Conservation (phyloP, 768 basidiomycete genomes). For the Lactifluus subvellereus region DNA sequence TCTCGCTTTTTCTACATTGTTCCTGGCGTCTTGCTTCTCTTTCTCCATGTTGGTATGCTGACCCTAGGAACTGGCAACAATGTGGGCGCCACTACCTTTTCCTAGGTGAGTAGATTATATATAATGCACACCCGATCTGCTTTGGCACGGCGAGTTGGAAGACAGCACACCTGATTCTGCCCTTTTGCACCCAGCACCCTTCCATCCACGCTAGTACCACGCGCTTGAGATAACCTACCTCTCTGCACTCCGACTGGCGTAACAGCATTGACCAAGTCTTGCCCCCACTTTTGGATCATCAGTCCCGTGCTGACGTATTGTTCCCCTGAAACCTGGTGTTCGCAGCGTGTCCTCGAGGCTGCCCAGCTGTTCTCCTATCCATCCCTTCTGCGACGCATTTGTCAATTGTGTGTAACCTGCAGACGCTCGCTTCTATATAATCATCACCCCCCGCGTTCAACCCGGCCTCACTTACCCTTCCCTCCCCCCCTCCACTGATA, state of each 20-base stretch:
- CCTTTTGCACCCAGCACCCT: constrained; percentile 1
- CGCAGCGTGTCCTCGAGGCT: constrained; percentile 21
- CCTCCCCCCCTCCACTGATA: not conserved
- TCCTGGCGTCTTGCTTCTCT: not conserved
- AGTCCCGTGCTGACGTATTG: constrained; percentile 17
- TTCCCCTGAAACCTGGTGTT: constrained; percentile 12
- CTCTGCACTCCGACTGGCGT: constrained; percentile 10
- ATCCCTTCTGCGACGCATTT: constrained; percentile 5
- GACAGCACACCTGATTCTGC: not conserved
- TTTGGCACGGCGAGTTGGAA: not conserved
- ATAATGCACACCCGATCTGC: not conserved
- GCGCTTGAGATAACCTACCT: constrained; percentile 7
- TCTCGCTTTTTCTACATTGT: not conserved
- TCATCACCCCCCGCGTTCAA: constrained; percentile 2
- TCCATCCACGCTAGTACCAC: constrained; percentile 16
- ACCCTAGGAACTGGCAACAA: not conserved
- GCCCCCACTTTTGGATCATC: constrained; percentile 13
- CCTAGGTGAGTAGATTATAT: not conserved
- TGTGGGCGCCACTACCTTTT: not conserved
- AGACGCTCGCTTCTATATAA: constrained; percentile 16
- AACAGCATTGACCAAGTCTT: constrained; percentile 13
- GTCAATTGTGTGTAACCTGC: constrained; percentile 6
- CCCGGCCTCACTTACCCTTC: not conserved
- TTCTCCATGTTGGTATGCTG: not conserved
- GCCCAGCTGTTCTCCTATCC: constrained; percentile 18